Evolutionary conservation across 2,329 filamentous ascomycete species (phyloP).

Genomic region (Lecanicillium sp.): DNA sequence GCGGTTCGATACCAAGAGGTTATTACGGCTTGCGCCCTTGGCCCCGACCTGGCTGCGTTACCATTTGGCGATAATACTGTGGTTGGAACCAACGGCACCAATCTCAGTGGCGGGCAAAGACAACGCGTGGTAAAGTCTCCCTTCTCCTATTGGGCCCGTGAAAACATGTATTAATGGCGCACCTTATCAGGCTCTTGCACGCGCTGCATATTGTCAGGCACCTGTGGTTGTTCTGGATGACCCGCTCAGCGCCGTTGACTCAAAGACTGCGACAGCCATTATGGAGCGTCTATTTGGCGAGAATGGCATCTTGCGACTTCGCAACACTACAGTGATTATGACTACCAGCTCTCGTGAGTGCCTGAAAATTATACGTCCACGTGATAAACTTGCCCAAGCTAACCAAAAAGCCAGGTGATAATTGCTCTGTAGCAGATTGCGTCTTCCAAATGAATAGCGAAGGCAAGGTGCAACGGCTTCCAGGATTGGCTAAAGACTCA

Average conservation of each 20-base stretch:
- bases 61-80: not conserved
- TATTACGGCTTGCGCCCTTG: not conserved
- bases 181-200: constrained; percentile 5
- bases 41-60: not conserved
- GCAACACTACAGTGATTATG: constrained; percentile 3
- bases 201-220: constrained; percentile 5
- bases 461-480: not conserved
- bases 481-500: no score
- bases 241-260: constrained; percentile 7
- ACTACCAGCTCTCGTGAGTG: constrained; percentile 2
- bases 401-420: not conserved
- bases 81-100: not conserved
- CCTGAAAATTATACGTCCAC: not conserved
- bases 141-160: no score
- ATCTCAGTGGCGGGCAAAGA: constrained; percentile 3
- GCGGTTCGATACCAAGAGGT: not conserved
- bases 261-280: not conserved
- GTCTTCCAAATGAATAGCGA: not conserved
- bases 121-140: constrained; percentile 1
- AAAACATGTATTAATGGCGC: no score
- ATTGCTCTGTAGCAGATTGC: not conserved
- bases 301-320: not conserved
- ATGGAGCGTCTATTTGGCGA: not conserved
- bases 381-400: not conserved
- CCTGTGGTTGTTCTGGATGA: constrained; percentile 8